phyloP scores from a whole-genome alignment of 2,329 filamentous ascomycete species.

The Penicillium hesseltinei region DNA sequence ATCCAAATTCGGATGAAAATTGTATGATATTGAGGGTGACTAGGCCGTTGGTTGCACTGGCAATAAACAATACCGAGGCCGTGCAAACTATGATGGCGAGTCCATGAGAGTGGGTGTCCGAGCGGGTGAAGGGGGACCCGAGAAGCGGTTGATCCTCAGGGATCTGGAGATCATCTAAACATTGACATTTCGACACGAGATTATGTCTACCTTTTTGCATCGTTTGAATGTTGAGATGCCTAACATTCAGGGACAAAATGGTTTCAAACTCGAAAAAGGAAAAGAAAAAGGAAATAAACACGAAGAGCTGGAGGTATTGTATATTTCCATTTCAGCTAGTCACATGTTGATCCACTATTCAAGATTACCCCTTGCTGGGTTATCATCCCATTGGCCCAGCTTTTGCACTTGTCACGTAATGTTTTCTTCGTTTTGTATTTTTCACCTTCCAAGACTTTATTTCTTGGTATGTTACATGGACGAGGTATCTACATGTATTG shows the following conservation, averaged over 20 bases:
- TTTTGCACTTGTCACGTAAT: too few species aligned
- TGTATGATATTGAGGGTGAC: background rate
- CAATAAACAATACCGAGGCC: background rate
- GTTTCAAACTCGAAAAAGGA: background rate
- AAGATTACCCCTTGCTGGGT: too few species aligned
- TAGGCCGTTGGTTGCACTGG: background rate
- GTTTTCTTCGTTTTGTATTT: too few species aligned
- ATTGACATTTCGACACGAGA: background rate
- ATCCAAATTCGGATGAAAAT: background rate
- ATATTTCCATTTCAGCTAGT: background rate
- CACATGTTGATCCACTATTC: too few species aligned
- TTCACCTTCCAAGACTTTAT: too few species aligned
- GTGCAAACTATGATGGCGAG: background rate
- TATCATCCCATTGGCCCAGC: too few species aligned
- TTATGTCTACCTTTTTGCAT: background rate
- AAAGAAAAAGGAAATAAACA: background rate
- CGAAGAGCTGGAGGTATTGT: background rate
- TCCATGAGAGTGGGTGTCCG: background rate
- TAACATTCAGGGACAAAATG: background rate
- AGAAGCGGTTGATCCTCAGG: conserved; percentile 9
- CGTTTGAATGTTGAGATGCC: background rate
- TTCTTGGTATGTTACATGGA: too few species aligned
- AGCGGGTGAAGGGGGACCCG: background rate
- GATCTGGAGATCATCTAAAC: background rate
- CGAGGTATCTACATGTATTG: too few species aligned